Conservation (phyloP, 169 alveolate species). For the Hepatocystis sp. region DNA sequence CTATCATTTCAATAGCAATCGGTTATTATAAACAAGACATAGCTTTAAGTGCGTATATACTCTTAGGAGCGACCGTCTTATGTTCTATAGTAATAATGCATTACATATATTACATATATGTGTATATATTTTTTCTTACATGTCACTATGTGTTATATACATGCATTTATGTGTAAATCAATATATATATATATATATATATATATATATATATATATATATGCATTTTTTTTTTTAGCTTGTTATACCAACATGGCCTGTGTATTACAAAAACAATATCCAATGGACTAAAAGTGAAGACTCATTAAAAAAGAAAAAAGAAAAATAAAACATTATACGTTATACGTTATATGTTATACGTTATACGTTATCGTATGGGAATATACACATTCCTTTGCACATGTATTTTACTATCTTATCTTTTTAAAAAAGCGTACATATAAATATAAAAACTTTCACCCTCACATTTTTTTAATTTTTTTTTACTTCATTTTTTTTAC, state of each 20-base stretch:
- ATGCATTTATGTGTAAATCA: neutral
- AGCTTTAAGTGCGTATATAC: slow-evolving; percentile 53
- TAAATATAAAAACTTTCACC: no score
- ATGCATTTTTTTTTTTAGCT: slow-evolving; percentile 21
- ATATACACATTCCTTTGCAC: no score
- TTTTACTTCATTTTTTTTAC: no score
- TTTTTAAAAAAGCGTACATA: no score
- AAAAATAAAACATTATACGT: slow-evolving; percentile 7
- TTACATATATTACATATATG: neutral
- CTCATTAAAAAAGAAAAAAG: slow-evolving; percentile 18
- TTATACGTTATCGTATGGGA: no score
- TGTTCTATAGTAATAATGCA: slow-evolving; percentile 6
- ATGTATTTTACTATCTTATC: no score
- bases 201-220: no score
- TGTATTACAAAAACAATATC: slow-evolving; percentile 38
- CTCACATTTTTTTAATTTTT: no score
- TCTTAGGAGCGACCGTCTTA: slow-evolving; percentile 41
- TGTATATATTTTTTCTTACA: neutral
- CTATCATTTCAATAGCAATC: slow-evolving; percentile 23
- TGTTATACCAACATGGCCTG: slow-evolving; percentile 69
- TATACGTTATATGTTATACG: no score
- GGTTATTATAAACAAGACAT: slow-evolving; percentile 43
- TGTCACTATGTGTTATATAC: neutral
- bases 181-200: no score
- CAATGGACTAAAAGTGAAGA: slow-evolving; percentile 17